A percentile compares a stretch with the other conserved stretches of the same genome.
Evolutionary conservation across 371 early-diverging fungal species (phyloP).

Genomic region (Coemansia sp.): DNA sequence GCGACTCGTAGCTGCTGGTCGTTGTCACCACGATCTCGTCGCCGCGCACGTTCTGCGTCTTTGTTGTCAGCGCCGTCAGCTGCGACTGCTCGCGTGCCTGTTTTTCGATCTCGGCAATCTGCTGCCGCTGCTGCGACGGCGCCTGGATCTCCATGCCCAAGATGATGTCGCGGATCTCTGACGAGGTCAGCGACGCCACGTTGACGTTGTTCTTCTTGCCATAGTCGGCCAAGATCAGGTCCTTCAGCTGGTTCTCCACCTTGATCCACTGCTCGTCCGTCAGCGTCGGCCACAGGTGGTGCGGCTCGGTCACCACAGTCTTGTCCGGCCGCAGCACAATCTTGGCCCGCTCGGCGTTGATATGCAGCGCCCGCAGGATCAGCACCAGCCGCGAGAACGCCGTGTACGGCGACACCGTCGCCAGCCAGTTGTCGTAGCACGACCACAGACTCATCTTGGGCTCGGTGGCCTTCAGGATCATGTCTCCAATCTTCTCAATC

Average conservation of each 20-base stretch:
- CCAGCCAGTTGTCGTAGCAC: slow-evolving; percentile 95
- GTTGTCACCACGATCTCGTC: slow-evolving; percentile 98
- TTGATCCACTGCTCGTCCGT: slow-evolving; percentile 98
- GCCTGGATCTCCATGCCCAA: slow-evolving; percentile 99
- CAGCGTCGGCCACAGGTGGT: slow-evolving; percentile 97
- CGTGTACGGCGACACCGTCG: slow-evolving; percentile 92
- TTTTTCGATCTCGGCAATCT: slow-evolving; percentile 96
- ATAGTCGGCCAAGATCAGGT: slow-evolving; percentile 97
- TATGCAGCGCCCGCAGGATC: slow-evolving; percentile 94
- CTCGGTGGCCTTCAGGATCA: slow-evolving; percentile 96
- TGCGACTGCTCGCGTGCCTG: slow-evolving; percentile 89
- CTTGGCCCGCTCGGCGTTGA: slow-evolving; percentile 95
- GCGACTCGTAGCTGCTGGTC: slow-evolving; percentile 95
- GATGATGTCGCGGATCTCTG: slow-evolving; percentile 99
- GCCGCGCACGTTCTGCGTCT: slow-evolving; percentile 95
- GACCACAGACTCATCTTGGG: slow-evolving; percentile 92
- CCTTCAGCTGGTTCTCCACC: slow-evolving; percentile 95
- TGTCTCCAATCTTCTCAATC: slow-evolving; percentile 97
- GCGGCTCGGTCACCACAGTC: slow-evolving; percentile 88
- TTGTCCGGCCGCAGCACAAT: slow-evolving; percentile 93
- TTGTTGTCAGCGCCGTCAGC: slow-evolving; percentile 93
- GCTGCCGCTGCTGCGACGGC: slow-evolving; percentile 95
- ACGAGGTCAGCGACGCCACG: slow-evolving; percentile 91
- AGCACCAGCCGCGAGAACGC: slow-evolving; percentile 97
- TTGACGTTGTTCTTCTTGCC: slow-evolving; percentile 99